These are phyloP conservation scores for Ramichloridium luteum DNA, from an alignment of 2,329 filamentous ascomycete genomes.

Conservation along the genomic window DNA sequence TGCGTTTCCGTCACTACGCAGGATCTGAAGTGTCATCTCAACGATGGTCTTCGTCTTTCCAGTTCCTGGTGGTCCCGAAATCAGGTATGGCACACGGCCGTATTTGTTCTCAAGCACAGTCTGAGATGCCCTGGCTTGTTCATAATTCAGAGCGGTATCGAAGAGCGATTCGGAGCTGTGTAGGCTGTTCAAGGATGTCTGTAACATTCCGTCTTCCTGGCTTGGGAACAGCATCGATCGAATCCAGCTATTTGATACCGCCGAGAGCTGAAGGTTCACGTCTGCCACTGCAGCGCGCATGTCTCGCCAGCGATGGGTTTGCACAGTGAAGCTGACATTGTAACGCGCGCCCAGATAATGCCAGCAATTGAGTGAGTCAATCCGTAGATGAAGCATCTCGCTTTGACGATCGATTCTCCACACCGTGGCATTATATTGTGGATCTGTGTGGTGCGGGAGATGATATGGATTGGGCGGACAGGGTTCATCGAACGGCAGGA, in stretches of 20 bases:
- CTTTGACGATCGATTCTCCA: constrained; percentile 15
- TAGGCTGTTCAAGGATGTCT: constrained; percentile 28
- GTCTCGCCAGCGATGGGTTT: constrained; percentile 9
- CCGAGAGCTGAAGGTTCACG: constrained; percentile 4
- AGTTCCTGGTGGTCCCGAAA: constrained; percentile 40
- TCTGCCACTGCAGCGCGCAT: constrained; percentile 7
- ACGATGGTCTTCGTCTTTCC: constrained; percentile 42
- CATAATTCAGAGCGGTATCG: constrained; percentile 35
- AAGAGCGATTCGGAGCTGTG: constrained; percentile 25
- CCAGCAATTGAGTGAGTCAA: constrained; percentile 12
- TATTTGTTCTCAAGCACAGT: constrained; percentile 30
- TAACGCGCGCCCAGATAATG: constrained; percentile 10
- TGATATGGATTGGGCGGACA: no score
- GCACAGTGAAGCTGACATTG: constrained; percentile 15
- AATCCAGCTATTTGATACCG: constrained; percentile 19
- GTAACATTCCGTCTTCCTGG: constrained; percentile 26
- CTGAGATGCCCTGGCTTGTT: constrained; percentile 36
- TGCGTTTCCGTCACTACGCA: constrained; percentile 5
- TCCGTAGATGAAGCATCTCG: constrained; percentile 11
- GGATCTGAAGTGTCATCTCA: constrained; percentile 28
- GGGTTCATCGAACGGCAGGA: constrained; percentile 10
- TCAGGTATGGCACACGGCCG: constrained; percentile 35
- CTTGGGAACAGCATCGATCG: constrained; percentile 34
- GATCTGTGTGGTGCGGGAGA: constrained; percentile 4
- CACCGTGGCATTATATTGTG: constrained; percentile 13